Conservation (phyloP, 108 stramenopile genomes). For the Nannochloropsis granulata region DNA sequence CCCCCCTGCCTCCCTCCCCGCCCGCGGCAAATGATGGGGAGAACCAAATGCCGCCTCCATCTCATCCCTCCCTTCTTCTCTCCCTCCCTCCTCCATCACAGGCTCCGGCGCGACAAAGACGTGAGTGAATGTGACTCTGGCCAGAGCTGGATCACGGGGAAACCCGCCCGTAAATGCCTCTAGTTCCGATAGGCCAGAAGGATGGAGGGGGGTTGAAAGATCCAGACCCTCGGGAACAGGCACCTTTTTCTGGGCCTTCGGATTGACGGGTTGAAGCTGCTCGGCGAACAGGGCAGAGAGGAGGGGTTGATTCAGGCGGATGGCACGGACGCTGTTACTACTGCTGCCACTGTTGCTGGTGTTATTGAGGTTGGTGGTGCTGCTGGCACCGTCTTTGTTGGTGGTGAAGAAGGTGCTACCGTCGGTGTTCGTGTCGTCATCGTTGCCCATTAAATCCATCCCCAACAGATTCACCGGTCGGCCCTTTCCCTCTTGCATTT, state of each 20-base stretch:
- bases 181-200: background rate
- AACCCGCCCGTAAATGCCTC: background rate
- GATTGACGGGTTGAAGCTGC: constrained; percentile 25
- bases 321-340: background rate
- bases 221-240: constrained; percentile 38
- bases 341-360: background rate
- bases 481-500: background rate
- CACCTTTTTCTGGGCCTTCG: constrained; percentile 32
- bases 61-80: background rate
- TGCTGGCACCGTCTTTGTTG: background rate
- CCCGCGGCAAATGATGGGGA: background rate
- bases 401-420: background rate
- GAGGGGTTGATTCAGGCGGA: background rate
- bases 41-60: background rate
- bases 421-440: background rate
- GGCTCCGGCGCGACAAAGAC: constrained; percentile 1
- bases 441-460: background rate
- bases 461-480: background rate
- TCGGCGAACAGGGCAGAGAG: background rate
- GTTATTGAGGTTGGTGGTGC: background rate
- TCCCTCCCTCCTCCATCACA: background rate
- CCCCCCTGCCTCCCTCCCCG: background rate
- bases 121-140: background rate
- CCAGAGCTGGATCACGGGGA: background rate
- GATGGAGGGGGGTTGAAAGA: constrained; percentile 12